A percentile compares a stretch with the other conserved stretches of the same genome.
Conservation (phyloP, 352 stramenopile genomes). For the Phytopythium litorale region DNA sequence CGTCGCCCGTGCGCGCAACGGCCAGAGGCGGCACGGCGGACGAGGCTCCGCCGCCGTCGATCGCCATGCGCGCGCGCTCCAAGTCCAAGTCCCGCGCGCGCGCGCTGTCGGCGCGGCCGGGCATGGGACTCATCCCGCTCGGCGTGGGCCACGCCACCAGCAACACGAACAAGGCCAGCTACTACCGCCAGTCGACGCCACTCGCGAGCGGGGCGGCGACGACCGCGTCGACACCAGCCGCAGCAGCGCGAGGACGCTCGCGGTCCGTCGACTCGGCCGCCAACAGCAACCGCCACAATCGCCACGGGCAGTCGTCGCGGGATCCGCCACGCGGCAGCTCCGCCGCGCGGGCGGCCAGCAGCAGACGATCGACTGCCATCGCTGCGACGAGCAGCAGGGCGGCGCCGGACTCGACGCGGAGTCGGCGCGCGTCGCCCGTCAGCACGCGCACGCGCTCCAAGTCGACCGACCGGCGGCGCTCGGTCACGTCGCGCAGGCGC, state of each 20-base stretch:
- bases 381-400: not conserved
- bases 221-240: not conserved
- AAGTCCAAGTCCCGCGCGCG: constrained; percentile 59
- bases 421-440: constrained; percentile 11
- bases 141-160: constrained; percentile 27
- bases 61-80: constrained; percentile 40
- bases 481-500: constrained; percentile 15
- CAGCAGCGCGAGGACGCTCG: constrained; percentile 14
- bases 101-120: constrained; percentile 16
- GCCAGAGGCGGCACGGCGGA: not conserved
- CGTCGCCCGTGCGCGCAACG: constrained; percentile 21
- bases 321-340: not conserved
- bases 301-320: not conserved
- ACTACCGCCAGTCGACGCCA: constrained; percentile 15
- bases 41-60: constrained; percentile 4
- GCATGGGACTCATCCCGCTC: constrained; percentile 48
- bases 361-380: not conserved
- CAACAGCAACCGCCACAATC: not conserved
- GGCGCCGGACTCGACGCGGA: not conserved
- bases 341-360: not conserved
- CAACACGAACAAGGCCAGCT: constrained; percentile 40
- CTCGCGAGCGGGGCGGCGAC: not conserved
- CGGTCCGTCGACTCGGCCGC: constrained; percentile 14
- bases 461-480: constrained; percentile 30
- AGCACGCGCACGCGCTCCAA: constrained; percentile 38